Percentiles rank a stretch among this genome's conserved stretches.
Evolutionary conservation across 257 asterid genomes (phyloP).

Genomic region (Penstemon barbatus): DNA sequence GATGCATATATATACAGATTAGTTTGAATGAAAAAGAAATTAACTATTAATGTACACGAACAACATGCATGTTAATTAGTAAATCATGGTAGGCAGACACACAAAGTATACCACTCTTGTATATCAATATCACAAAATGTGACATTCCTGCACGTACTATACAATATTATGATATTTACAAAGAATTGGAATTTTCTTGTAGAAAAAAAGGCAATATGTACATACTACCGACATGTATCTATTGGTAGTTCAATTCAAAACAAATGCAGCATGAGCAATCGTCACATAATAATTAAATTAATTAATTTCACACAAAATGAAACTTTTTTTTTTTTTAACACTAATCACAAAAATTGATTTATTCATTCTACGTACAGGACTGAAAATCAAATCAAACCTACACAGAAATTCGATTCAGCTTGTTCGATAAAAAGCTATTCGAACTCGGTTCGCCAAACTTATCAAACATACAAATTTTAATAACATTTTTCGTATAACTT

Average conservation of each 20-base stretch:
- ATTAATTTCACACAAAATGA: too few relatives aligned
- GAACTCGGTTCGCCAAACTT: too few relatives aligned
- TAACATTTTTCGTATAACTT: too few relatives aligned
- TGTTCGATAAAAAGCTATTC: too few relatives aligned
- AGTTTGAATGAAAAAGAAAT: too few relatives aligned
- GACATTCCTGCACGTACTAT: slow-evolving; percentile 25
- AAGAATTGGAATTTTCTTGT: slow-evolving; percentile 17
- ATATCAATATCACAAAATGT: slow-evolving; percentile 1
- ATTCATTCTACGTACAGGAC: too few relatives aligned
- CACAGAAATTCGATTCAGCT: too few relatives aligned
- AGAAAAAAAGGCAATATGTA: neutral
- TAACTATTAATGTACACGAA: too few relatives aligned
- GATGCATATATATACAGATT: too few relatives aligned
- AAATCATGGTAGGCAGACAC: slow-evolving; percentile 26
- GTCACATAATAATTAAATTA: neutral
- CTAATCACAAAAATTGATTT: too few relatives aligned
- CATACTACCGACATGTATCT: slow-evolving; percentile 32
- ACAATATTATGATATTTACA: slow-evolving; percentile 11
- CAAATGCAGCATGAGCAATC: slow-evolving; percentile 27
- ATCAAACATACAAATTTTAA: too few relatives aligned
- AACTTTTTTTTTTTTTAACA: neutral
- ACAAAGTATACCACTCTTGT: neutral
- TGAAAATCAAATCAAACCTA: too few relatives aligned
- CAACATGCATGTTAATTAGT: neutral
- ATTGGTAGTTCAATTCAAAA: slow-evolving; percentile 32